Conservation (phyloP, 2,329 filamentous ascomycete genomes). For the Orbilia blumenaviensis region DNA sequence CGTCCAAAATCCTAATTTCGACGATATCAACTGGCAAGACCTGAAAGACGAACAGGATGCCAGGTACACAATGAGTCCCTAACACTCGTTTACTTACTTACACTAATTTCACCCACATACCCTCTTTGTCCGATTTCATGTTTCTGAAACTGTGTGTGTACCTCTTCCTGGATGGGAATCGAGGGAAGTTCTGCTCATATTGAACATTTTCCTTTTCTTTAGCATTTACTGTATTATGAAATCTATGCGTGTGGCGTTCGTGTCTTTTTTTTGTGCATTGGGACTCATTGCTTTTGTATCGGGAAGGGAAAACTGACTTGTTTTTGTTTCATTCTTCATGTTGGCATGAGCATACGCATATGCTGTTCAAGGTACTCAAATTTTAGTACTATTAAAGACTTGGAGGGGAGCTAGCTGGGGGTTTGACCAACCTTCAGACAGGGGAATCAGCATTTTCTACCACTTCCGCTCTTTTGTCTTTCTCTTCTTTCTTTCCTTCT, state of each 20-base stretch:
- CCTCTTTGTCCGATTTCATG: neutral
- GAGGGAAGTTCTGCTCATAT: neutral
- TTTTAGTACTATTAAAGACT: too few species aligned
- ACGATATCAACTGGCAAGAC: constrained; percentile 53
- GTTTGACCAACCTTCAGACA: too few species aligned
- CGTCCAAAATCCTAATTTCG: constrained; percentile 51
- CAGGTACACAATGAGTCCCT: constrained; percentile 50
- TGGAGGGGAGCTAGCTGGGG: too few species aligned
- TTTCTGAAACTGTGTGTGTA: neutral
- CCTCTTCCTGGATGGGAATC: constrained; percentile 27
- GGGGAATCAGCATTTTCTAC: neutral
- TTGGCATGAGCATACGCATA: too few species aligned
- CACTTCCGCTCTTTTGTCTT: neutral
- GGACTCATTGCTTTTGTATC: neutral
- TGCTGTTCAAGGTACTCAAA: too few species aligned
- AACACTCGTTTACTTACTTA: neutral
- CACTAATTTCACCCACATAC: neutral
- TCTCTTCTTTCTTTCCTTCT: neutral
- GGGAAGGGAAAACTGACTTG: neutral
- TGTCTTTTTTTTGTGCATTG: neutral
- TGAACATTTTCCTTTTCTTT: neutral
- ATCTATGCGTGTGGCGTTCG: constrained; percentile 30
- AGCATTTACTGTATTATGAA: constrained; percentile 31
- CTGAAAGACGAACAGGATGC: constrained; percentile 42
- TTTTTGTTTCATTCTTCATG: too few species aligned